phyloP scores from a whole-genome alignment of 768 basidiomycete species.

The Pleurotus ostreatus region DNA sequence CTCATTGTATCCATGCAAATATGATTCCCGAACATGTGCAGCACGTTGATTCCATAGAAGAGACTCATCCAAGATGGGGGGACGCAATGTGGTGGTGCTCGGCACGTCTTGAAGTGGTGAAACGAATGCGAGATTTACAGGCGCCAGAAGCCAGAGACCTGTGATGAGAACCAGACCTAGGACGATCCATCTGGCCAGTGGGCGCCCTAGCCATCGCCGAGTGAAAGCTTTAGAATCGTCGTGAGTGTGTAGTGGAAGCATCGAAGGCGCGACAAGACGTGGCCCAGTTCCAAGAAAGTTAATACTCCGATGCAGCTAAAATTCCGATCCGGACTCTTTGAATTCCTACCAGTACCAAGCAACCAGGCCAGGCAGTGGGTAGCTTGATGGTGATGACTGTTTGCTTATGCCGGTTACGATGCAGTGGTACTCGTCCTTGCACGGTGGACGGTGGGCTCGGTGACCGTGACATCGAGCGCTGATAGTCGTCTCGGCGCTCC shows the following conservation, averaged over 20 bases:
- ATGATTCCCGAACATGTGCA: constrained; percentile 53
- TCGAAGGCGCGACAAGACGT: not conserved
- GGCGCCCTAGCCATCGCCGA: constrained; percentile 3
- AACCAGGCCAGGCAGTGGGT: too few relatives aligned
- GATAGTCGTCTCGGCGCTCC: too few relatives aligned
- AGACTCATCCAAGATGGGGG: not conserved
- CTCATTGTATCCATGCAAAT: constrained; percentile 63
- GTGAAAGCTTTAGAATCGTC: not conserved
- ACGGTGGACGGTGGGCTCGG: too few relatives aligned
- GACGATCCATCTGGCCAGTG: not conserved
- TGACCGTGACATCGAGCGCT: too few relatives aligned
- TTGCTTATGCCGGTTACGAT: too few relatives aligned
- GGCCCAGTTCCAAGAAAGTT: too few relatives aligned
- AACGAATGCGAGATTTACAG: not conserved
- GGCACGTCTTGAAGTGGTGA: not conserved
- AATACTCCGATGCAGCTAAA: too few relatives aligned
- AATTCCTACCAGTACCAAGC: too few relatives aligned
- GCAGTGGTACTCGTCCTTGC: too few relatives aligned
- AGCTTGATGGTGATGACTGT: too few relatives aligned
- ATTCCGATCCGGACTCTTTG: too few relatives aligned
- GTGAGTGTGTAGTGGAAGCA: constrained; percentile 2
- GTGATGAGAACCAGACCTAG: not conserved
- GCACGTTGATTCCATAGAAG: constrained; percentile 51
- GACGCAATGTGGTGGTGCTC: not conserved
- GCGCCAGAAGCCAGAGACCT: not conserved